Conservation (phyloP, 306 rosid genomes). For the Oemleria cerasiformis region DNA sequence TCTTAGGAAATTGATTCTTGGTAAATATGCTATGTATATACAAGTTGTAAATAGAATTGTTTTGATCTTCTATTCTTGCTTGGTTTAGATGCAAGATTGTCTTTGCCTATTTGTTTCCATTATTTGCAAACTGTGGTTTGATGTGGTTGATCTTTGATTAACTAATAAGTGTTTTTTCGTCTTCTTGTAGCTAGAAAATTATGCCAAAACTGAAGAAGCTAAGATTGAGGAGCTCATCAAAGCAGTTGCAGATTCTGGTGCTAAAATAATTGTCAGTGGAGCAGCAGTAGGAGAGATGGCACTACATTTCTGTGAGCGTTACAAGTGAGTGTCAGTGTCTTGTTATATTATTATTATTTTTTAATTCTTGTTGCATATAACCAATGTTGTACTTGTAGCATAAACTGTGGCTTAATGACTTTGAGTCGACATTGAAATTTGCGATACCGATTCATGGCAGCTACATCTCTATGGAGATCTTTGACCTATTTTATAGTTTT, state of each 20-base stretch:
- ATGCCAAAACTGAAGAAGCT: slow-evolving; percentile 89
- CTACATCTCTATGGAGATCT: background rate
- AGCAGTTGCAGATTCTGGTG: slow-evolving; percentile 94
- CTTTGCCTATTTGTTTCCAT: background rate
- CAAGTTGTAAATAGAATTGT: too few species aligned
- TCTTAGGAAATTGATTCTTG: too few species aligned
- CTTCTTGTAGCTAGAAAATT: slow-evolving; percentile 64
- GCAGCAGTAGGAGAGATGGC: slow-evolving; percentile 98
- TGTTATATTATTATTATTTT: background rate
- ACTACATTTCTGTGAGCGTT: slow-evolving; percentile 93
- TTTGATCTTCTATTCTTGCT: too few species aligned
- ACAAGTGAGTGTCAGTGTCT: slow-evolving; percentile 44
- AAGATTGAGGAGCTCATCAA: slow-evolving; percentile 93
- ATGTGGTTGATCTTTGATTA: background rate
- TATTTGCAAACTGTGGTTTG: background rate
- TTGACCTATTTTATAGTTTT: slow-evolving; percentile 4
- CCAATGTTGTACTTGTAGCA: background rate
- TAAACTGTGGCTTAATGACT: too few species aligned
- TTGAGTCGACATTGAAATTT: too few species aligned
- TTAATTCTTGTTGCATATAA: background rate
- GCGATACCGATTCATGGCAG: background rate
- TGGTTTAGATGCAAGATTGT: too few species aligned
- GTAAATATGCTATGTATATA: too few species aligned
- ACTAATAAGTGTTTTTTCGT: slow-evolving; percentile 3
- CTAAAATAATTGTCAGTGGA: slow-evolving; percentile 86